Evolutionary conservation across 305 asterid genomes (phyloP).

Genomic region (Solanum hybrid): DNA sequence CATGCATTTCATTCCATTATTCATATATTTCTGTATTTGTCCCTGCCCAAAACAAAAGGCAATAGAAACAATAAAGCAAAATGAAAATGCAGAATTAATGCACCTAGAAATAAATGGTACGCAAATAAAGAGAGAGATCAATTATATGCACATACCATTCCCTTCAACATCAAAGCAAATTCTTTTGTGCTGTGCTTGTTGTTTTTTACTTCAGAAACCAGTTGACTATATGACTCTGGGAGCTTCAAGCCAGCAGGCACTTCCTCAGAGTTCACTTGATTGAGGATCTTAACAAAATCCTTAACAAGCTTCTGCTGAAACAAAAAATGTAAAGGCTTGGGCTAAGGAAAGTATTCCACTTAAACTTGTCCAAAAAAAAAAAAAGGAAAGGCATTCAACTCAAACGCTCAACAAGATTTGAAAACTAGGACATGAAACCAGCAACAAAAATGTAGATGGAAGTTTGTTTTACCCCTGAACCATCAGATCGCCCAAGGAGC

Average conservation of each 20-base stretch:
- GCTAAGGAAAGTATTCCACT: constrained; percentile 1
- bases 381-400: not conserved
- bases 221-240: constrained; percentile 65
- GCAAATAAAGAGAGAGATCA: not conserved
- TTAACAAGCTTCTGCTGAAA: constrained; percentile 57
- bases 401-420: not conserved
- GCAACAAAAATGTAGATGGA: not conserved
- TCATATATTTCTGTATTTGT: not conserved
- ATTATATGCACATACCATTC: constrained; percentile 46
- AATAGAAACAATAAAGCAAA: not conserved
- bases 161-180: constrained; percentile 63
- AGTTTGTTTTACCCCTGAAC: constrained; percentile 50
- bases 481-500: constrained; percentile 71
- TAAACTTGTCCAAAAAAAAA: not conserved
- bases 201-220: constrained; percentile 65
- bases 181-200: constrained; percentile 63
- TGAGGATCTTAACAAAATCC: constrained; percentile 70
- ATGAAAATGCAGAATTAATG: not conserved
- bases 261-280: constrained; percentile 68
- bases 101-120: not conserved
- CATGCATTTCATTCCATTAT: not conserved
- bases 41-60: not conserved
- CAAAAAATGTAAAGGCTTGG: constrained; percentile 19
- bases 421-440: not conserved
- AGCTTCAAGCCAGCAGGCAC: constrained; percentile 65